phyloP scores from a whole-genome alignment of 805 yeast species.

The Cyberlindnera xylosilytica region DNA sequence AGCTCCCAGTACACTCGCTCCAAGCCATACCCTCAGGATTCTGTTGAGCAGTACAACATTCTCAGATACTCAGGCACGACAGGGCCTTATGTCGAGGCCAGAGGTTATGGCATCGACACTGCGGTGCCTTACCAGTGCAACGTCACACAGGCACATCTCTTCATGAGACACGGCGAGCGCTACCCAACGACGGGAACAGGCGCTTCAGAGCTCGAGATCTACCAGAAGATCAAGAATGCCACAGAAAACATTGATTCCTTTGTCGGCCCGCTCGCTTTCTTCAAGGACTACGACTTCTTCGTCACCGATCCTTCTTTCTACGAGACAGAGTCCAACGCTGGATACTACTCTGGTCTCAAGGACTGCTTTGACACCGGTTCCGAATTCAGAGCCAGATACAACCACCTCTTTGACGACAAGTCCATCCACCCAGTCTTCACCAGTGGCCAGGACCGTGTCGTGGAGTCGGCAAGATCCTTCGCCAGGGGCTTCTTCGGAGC shows the following conservation, averaged over 20 bases:
- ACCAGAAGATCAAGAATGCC: slow-evolving; percentile 35
- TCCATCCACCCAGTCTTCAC: slow-evolving; percentile 43
- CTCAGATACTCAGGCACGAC: slow-evolving; percentile 51
- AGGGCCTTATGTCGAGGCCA: slow-evolving; percentile 52
- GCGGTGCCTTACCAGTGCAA: slow-evolving; percentile 48
- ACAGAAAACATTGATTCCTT: slow-evolving; percentile 30
- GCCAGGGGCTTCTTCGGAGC: slow-evolving; percentile 48
- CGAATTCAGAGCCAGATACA: slow-evolving; percentile 41
- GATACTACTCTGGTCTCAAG: slow-evolving; percentile 45
- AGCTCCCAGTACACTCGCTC: slow-evolving; percentile 6
- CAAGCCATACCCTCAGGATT: slow-evolving; percentile 22
- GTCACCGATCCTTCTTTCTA: slow-evolving; percentile 36
- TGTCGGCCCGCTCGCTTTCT: slow-evolving; percentile 50
- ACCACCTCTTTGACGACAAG: slow-evolving; percentile 35
- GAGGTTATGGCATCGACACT: slow-evolving; percentile 51
- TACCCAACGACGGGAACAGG: slow-evolving; percentile 52
- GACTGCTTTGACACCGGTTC: slow-evolving; percentile 45
- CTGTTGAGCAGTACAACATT: slow-evolving; percentile 18
- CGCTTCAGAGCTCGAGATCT: slow-evolving; percentile 18
- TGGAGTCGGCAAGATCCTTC: slow-evolving; percentile 43
- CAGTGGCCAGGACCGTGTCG: slow-evolving; percentile 46
- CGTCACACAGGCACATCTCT: slow-evolving; percentile 64
- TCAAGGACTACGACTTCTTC: slow-evolving; percentile 53
- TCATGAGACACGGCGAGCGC: slow-evolving; percentile 80
- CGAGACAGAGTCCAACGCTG: slow-evolving; percentile 38